A percentile compares a stretch with the other conserved stretches of the same genome.
Conservation (phyloP, 805 yeast species). For the Tetrapisispora iriomotensis region DNA sequence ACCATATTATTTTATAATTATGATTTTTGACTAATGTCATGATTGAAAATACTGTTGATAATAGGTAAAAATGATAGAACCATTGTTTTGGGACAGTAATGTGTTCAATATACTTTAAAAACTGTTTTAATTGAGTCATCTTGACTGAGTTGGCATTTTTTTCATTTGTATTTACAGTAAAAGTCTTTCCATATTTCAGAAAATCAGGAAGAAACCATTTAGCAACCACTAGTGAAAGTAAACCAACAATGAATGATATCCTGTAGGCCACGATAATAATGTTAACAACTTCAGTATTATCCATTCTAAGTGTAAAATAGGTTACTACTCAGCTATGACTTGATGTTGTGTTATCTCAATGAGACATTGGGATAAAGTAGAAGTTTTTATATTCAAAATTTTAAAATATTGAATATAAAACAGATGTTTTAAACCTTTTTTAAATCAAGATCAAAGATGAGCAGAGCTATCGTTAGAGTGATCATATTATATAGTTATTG, state of each 20-base stretch:
- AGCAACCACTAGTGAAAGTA: constrained; percentile 28
- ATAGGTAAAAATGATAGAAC: constrained; percentile 54
- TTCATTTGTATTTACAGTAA: too few relatives aligned
- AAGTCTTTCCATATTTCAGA: constrained; percentile 39
- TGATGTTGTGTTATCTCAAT: too few relatives aligned
- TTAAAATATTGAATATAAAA: too few relatives aligned
- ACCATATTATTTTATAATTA: constrained; percentile 15
- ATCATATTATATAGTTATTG: neutral
- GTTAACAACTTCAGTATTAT: neutral
- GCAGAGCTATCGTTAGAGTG: neutral
- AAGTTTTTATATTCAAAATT: too few relatives aligned
- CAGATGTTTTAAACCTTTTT: too few relatives aligned
- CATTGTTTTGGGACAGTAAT: constrained; percentile 51
- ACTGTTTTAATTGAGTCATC: too few relatives aligned
- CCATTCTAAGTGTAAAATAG: neutral
- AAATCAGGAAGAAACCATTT: constrained; percentile 28
- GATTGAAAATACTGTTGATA: constrained; percentile 31
- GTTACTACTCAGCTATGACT: too few relatives aligned
- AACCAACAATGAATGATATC: constrained; percentile 11
- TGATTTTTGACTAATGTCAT: constrained; percentile 9
- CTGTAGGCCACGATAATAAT: neutral
- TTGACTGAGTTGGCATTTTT: too few relatives aligned
- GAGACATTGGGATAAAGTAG: too few relatives aligned
- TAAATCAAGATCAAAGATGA: too few relatives aligned
- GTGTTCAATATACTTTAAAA: constrained; percentile 6